Conservation (phyloP, 371 early-diverging fungal species). For the Lichtheimia ornata region DNA sequence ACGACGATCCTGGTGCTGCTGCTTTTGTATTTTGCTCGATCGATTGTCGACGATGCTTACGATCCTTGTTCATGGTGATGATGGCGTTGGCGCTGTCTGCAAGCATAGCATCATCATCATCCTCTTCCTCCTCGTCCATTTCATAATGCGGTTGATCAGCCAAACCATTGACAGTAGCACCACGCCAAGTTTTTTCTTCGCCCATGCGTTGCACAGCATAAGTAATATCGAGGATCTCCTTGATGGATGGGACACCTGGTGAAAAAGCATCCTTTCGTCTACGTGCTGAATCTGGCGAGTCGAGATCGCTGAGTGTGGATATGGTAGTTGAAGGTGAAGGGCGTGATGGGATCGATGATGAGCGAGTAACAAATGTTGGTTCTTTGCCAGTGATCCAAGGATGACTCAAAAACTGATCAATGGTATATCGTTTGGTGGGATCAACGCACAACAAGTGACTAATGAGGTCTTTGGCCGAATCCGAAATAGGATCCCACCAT, state of each 20-base stretch:
- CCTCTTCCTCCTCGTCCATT: slow-evolving; percentile 1
- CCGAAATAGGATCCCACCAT: slow-evolving; percentile 89
- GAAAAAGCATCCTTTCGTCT: slow-evolving; percentile 31
- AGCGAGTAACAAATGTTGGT: not conserved
- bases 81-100: slow-evolving; percentile 6
- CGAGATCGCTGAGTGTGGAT: slow-evolving; percentile 28
- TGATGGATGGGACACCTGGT: slow-evolving; percentile 55
- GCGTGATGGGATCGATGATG: not conserved
- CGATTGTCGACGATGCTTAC: slow-evolving; percentile 4
- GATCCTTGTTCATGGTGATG: slow-evolving; percentile 10
- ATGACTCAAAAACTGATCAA: slow-evolving; percentile 77
- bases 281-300: slow-evolving; percentile 13
- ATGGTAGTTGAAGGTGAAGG: slow-evolving; percentile 21
- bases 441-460: slow-evolving; percentile 79
- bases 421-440: slow-evolving; percentile 82
- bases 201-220: slow-evolving; percentile 65
- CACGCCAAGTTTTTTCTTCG: slow-evolving; percentile 42
- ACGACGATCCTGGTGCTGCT: not conserved
- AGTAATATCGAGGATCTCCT: slow-evolving; percentile 62
- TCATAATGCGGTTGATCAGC: not conserved
- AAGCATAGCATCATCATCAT: slow-evolving; percentile 12
- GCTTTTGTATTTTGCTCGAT: not conserved
- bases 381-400: slow-evolving; percentile 67
- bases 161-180: not conserved
- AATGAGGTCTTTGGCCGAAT: slow-evolving; percentile 79